Conservation (phyloP, 768 basidiomycete genomes). For the Xerocomellus amylosporus region DNA sequence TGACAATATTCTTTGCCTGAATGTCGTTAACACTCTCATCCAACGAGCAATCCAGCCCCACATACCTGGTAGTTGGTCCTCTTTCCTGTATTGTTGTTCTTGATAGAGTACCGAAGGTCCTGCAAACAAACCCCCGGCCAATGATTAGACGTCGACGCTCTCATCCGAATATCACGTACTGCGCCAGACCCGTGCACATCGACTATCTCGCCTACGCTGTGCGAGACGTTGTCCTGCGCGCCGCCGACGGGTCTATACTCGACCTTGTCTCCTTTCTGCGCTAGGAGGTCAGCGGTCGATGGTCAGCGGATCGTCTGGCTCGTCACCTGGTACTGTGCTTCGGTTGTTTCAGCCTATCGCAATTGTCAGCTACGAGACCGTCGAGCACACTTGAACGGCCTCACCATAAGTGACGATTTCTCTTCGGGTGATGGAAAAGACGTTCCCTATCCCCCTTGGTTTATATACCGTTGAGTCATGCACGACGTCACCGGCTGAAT, state of each 20-base stretch:
- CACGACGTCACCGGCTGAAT: slow-evolving; percentile 17
- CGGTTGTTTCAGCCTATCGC: slow-evolving; percentile 17
- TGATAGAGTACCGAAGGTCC: slow-evolving; percentile 38
- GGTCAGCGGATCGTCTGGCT: neutral
- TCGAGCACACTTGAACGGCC: neutral
- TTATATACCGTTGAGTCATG: slow-evolving; percentile 23
- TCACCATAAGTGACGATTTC: slow-evolving; percentile 13
- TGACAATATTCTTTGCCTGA: slow-evolving; percentile 40
- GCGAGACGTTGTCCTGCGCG: slow-evolving; percentile 36
- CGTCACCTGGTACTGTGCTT: slow-evolving; percentile 26
- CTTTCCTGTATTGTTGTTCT: slow-evolving; percentile 45
- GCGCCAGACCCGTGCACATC: slow-evolving; percentile 32
- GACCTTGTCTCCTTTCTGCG: slow-evolving; percentile 39
- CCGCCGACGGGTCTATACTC: slow-evolving; percentile 46
- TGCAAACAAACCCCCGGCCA: slow-evolving; percentile 7
- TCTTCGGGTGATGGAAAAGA: neutral
- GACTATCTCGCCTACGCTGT: slow-evolving; percentile 37
- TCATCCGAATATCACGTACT: slow-evolving; percentile 21
- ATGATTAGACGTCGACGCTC: neutral
- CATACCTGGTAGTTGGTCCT: slow-evolving; percentile 37
- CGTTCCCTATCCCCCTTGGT: neutral
- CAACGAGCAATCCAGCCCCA: neutral
- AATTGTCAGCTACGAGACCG: neutral
- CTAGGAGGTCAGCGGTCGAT: neutral
- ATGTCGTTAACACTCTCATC: neutral